Evolutionary conservation across 176 grass and related monocot species (phyloP).

Genomic region (Areca catechu): DNA sequence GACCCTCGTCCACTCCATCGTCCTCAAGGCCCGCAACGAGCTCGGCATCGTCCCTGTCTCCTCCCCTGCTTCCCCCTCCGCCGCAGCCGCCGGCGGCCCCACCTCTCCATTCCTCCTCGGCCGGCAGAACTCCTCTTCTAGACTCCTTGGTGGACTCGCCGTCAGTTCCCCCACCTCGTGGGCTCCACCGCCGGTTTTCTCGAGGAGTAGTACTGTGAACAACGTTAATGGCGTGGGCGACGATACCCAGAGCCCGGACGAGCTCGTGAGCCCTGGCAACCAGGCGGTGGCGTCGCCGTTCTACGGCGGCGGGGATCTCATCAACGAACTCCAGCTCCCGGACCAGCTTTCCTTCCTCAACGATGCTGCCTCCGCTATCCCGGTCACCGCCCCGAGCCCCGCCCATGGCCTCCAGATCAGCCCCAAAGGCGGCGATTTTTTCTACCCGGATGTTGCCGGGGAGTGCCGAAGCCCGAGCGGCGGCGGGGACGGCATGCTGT

Average conservation of each 20-base stretch:
- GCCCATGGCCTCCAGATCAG: constrained; percentile 2
- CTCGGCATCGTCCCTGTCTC: constrained; percentile 18
- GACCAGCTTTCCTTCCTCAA: constrained; percentile 23
- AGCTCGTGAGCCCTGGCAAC: constrained; percentile 23
- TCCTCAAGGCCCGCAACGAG: constrained; percentile 40
- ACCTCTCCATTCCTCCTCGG: neutral
- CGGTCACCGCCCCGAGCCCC: neutral
- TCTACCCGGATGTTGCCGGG: neutral
- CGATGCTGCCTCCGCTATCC: neutral
- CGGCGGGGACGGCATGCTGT: neutral
- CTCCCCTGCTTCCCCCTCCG: neutral
- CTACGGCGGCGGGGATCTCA: constrained; percentile 41
- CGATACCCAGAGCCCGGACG: constrained; percentile 10
- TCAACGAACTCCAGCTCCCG: constrained; percentile 39
- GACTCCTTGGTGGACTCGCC: neutral
- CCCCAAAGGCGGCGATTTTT: neutral
- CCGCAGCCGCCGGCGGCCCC: neutral
- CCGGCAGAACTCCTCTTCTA: constrained; percentile 4
- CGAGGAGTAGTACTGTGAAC: constrained; percentile 3
- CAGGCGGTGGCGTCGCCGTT: constrained; percentile 20
- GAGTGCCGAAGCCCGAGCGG: constrained; percentile 2
- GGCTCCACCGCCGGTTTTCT: constrained; percentile 10
- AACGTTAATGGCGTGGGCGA: neutral
- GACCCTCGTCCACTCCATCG: constrained; percentile 42
- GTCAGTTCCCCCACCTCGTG: constrained; percentile 15